Conservation (phyloP, 345 rosid species). For the Populus nigra region DNA sequence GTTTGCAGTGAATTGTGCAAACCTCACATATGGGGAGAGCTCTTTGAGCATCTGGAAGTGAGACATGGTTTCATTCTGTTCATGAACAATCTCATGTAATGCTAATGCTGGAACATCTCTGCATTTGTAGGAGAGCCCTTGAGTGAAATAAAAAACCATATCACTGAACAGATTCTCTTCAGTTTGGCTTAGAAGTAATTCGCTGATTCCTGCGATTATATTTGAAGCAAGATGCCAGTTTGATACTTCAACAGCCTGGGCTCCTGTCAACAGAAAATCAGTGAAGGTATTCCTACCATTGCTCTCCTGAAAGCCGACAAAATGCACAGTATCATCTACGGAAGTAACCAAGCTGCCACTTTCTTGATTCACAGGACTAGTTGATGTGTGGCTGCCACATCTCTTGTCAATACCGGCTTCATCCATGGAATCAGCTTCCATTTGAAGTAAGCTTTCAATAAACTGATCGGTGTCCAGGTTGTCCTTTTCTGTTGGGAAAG, state of each 20-base stretch:
- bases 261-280: not conserved
- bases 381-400: not conserved
- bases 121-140: not conserved
- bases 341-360: not conserved
- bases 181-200: not conserved
- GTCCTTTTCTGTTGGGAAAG: not conserved
- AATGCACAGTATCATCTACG: not conserved
- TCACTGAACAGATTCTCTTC: not conserved
- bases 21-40: constrained; percentile 27
- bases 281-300: not conserved
- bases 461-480: not conserved
- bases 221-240: not conserved
- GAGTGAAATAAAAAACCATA: not conserved
- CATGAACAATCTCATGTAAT: not conserved
- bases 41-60: constrained; percentile 27
- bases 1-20: constrained; percentile 31
- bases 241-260: not conserved
- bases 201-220: not conserved
- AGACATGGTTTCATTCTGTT: not conserved
- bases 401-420: not conserved
- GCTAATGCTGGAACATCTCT: not conserved
- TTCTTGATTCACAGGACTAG: not conserved
- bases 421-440: not conserved
- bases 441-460: not conserved
- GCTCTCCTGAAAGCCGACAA: not conserved